Conservation (phyloP, 1,284 basidiomycete genomes). For the Apiotrichum mycotoxinovorans region DNA sequence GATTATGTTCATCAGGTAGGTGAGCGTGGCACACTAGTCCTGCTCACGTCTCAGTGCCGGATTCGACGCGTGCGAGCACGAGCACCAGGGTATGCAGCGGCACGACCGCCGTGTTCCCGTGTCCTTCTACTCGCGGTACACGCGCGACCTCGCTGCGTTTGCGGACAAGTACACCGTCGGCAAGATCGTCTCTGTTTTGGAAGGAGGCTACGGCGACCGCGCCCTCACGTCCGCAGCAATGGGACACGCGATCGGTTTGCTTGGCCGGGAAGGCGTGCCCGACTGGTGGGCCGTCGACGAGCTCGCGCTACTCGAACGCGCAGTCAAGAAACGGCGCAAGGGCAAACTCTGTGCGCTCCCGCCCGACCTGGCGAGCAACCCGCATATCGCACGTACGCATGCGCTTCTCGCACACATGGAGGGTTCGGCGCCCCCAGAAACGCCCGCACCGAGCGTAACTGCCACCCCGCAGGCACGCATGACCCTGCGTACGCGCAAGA, state of each 20-base stretch:
- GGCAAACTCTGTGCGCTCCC: conserved; percentile 54
- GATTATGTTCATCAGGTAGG: conserved; percentile 79
- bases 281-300: conserved; percentile 69
- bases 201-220: conserved; percentile 91
- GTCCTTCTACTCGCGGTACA: conserved; percentile 81
- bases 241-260: conserved; percentile 71
- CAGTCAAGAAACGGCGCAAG: conserved; percentile 54
- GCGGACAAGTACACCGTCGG: conserved; percentile 66
- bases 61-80: conserved; percentile 91
- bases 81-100: conserved; percentile 85
- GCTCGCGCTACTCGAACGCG: conserved; percentile 67
- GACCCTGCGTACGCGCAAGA: conserved; percentile 18
- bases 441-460: conserved; percentile 10
- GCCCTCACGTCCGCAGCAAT: conserved; percentile 76
- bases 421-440: conserved; percentile 12
- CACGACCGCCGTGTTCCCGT: conserved; percentile 84
- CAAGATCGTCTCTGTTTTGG: conserved; percentile 78
- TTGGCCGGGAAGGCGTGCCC: conserved; percentile 52
- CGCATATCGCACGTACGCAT: conserved; percentile 60
- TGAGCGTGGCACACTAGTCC: not conserved
- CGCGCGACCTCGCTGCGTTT: conserved; percentile 65
- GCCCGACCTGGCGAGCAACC: conserved; percentile 54
- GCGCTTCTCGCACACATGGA: conserved; percentile 54
- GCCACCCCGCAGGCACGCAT: conserved; percentile 20
- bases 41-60: conserved; percentile 54